phyloP scores from a whole-genome alignment of 2,329 filamentous ascomycete species.

The Pseudogymnoascus sp. region DNA sequence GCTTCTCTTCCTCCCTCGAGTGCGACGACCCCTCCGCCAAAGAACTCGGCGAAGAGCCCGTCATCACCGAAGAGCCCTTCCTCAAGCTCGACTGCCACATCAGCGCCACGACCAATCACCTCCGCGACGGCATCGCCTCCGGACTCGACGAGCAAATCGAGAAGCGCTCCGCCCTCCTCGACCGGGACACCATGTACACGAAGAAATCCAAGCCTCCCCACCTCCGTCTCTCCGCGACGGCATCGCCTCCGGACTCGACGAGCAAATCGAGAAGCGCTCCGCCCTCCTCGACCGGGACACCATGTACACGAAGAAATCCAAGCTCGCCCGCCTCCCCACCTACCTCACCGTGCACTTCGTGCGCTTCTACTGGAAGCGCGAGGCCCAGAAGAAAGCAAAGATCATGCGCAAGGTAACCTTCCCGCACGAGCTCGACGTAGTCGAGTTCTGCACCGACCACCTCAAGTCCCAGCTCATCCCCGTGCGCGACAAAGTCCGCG shows the following conservation, averaged over 20 bases:
- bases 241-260: conserved; percentile 70
- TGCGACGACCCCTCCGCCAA: conserved; percentile 76
- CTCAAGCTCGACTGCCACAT: conserved; percentile 97
- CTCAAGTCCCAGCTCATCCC: conserved; percentile 76
- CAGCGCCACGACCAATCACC: conserved; percentile 74
- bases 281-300: conserved; percentile 69
- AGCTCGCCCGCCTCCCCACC: conserved; percentile 82
- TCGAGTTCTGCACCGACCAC: conserved; percentile 93
- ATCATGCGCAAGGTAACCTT: conserved; percentile 99
- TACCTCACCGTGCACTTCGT: conserved; percentile 97
- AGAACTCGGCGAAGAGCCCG: conserved; percentile 63
- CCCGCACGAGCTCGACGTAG: conserved; percentile 81
- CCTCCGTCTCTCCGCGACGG: conserved; percentile 91
- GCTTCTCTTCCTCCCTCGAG: conserved; percentile 68
- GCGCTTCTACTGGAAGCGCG: conserved; percentile 94
- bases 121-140: conserved; percentile 78
- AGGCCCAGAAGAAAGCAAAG: conserved; percentile 96
- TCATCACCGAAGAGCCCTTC: conserved; percentile 65
- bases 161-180: conserved; percentile 73
- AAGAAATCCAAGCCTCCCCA: conserved; percentile 86
- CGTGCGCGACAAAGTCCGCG: conserved; percentile 91
- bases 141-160: conserved; percentile 83
- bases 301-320: conserved; percentile 82
- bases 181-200: conserved; percentile 74
- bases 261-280: conserved; percentile 87